Evolutionary conservation across 208 protist genomes (phyloP), one percentile per base, ranked within the genome.

Genomic region (Leishmania major): DNA sequence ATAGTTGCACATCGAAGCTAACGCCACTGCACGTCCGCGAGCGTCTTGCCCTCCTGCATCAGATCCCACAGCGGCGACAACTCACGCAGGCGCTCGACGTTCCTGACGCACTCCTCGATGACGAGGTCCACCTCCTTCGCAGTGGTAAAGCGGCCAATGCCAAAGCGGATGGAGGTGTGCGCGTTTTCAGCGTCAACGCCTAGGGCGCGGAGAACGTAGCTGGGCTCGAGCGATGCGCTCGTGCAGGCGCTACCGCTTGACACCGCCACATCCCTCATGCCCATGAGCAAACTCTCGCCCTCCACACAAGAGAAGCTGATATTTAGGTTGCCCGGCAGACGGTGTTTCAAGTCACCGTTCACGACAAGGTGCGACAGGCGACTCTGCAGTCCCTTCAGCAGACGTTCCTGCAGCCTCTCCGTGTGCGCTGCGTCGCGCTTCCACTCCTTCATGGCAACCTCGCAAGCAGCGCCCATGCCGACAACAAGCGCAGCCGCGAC

Each of bases 261-360:
- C 55, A 99, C 93, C 2, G 98, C 99, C 49, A 99, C 90, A 55
- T 98, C 89, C 87, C 99, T 99, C 84, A 99, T 98, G 0, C 97
- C 99, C 99, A 99, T 99, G 55, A 99, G 91, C 57, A 99, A 84
- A 57, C 94, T 98, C 88, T 99, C 99, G 55, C 99, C 99, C 92
- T 99, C 99, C 10, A 99, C 99, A 82, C 98, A 99, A 0, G 96
- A 93, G 88, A 99, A 99, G 49, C 97, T 99, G 62, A 99, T 90
- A 92, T 99, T 99, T 19, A 99, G 84, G 87, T 98, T 99, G 67
- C 99, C 99, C 35, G 90, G 93, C 81, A 99, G 99, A 37, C 98
- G 93, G 5, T 88, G 66, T 84, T 97, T 88, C 37, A 88, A 0
- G 83, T 99, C 98, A 71, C 99, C 99, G 87, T 99, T 99, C 67